Base-by-base conservation (phyloP, 2,329 filamentous ascomycete genomes). In the Xylariaceae sp. region DNA sequence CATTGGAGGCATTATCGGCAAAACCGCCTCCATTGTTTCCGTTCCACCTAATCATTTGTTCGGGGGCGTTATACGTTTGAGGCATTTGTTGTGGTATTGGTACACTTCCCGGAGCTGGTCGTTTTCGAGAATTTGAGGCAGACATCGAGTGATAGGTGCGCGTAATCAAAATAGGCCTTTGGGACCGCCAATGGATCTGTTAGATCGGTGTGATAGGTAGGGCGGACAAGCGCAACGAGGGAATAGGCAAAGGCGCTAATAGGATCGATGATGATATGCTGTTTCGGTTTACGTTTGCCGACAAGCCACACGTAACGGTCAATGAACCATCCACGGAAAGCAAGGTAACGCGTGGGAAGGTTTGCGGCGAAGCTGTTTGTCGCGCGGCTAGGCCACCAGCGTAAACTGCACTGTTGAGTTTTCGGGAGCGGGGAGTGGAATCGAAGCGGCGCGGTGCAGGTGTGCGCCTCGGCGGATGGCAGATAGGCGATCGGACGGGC, bases 11-110 rank as follows among this genome's bases (percentile, higher is more conserved):
- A 52, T 65, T 66, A 29, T 75, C 71, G 16, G 68, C 62, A 46
- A 66, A 64, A 45, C 54, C 59, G 15, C 59, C 63, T 40, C 68
- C 59, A 57, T 65, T 67, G 49, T 72, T 74, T 54, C 76, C 74
- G 55, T 74, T 77, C 80, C 80, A 83, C 67, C 78, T 75, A 43
- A 80, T 63, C 59, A 80, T 76, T 67, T 80, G 77, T 45, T 79
- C 77, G 68, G 69, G 69, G 55, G 66, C 52, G 69, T 60, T 72
- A 58, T 70, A 73, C 18, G 70, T 62, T 43, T 70, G 67, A 53
- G 77, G 74, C 65, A 78, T 70, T 61, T 72, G 73, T 26, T 72
- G 71, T 50, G 56, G 63, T 53, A 65, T 61, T 4, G 67, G 66
- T 53, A 65, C 36, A 49, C 58, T 67, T 56, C 67, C 67, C 34